Evolutionary conservation across 257 asterid species (phyloP).

Genomic region (Lycium barbarum): DNA sequence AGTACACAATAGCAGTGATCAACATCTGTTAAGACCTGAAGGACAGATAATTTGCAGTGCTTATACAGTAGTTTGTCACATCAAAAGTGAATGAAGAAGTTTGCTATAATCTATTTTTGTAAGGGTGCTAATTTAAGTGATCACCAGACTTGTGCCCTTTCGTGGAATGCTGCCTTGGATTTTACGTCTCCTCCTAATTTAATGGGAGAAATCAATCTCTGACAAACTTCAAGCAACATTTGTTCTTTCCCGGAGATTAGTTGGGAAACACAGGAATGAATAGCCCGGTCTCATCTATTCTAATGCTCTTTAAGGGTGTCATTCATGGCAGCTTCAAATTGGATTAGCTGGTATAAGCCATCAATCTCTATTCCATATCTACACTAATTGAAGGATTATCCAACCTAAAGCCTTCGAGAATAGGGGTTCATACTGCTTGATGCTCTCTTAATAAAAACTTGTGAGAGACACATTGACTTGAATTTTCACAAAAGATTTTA

Average conservation of each 20-base stretch:
- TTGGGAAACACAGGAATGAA: constrained; percentile 15
- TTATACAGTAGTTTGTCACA: neutral
- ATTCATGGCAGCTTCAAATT: constrained; percentile 8
- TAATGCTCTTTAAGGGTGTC: constrained; percentile 27
- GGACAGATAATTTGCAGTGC: constrained; percentile 27
- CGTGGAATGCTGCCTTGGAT: neutral
- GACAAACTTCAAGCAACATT: constrained; percentile 11
- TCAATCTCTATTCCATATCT: constrained; percentile 18
- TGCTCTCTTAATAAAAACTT: neutral
- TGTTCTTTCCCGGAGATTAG: constrained; percentile 6
- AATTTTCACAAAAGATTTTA: neutral
- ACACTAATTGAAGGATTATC: neutral
- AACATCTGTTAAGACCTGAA: constrained; percentile 91
- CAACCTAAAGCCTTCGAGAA: constrained; percentile 11
- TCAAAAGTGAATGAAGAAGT: neutral
- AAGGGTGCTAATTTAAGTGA: neutral
- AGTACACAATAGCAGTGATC: constrained; percentile 97
- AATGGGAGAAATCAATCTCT: constrained; percentile 14
- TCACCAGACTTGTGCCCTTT: constrained; percentile 8
- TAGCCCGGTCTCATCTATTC: constrained; percentile 4
- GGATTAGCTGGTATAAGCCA: neutral
- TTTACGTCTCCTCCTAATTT: neutral
- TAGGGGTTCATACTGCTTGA: neutral
- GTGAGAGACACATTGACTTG: neutral
- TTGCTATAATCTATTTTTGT: constrained; percentile 19